phyloP scores from a whole-genome alignment of 2,329 filamentous ascomycete genomes.

The Fulvia fulva region DNA sequence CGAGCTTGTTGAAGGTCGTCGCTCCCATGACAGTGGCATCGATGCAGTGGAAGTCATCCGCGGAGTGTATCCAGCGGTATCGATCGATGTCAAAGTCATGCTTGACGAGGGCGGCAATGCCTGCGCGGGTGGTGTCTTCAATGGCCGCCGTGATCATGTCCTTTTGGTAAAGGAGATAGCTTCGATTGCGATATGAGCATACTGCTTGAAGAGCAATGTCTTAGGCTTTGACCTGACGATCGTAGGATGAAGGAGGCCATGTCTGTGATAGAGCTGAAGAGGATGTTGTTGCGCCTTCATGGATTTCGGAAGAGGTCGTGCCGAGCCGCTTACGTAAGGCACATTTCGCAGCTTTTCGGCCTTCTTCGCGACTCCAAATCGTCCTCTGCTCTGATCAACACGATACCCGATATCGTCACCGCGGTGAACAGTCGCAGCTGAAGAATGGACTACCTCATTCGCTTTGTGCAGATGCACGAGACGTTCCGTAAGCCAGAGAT shows the following conservation, averaged over 20 bases:
- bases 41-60: neutral
- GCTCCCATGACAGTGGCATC: neutral
- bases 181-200: too few species aligned
- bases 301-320: neutral
- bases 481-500: slow-evolving; percentile 85
- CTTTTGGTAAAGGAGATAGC: neutral
- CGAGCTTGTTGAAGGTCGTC: neutral
- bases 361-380: neutral
- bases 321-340: neutral
- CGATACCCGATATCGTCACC: neutral
- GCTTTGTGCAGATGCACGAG: slow-evolving; percentile 85
- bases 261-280: too few species aligned
- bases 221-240: too few species aligned
- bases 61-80: neutral
- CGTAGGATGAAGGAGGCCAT: too few species aligned
- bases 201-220: too few species aligned
- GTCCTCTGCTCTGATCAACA: neutral
- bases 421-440: neutral
- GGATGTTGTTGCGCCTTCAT: too few species aligned
- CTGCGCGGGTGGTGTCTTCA: neutral
- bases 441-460: slow-evolving; percentile 72
- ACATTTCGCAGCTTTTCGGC: neutral
- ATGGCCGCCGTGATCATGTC: neutral
- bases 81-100: neutral
- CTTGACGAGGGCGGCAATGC: neutral